These are phyloP conservation scores for Fusarium bulbicola DNA, from an alignment of 2,329 filamentous ascomycete genomes.

Conservation along the genomic window DNA sequence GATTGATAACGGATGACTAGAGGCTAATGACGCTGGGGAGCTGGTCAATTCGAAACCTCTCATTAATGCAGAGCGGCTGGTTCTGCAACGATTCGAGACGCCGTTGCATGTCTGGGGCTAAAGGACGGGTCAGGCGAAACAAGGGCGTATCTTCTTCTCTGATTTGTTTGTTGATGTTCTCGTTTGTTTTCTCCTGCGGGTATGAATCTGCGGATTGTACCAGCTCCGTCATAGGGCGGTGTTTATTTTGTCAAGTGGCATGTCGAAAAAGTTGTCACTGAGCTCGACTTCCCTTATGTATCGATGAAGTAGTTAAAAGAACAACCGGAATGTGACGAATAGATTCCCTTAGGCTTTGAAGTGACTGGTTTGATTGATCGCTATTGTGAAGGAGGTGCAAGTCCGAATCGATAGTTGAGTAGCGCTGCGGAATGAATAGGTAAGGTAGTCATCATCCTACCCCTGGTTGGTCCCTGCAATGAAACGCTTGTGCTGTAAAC, in stretches of 20 bases:
- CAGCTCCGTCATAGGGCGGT: conserved; percentile 13
- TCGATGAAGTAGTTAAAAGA: conserved; percentile 31
- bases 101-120: conserved; percentile 22
- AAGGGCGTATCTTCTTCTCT: conserved; percentile 19
- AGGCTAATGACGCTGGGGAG: conserved; percentile 21
- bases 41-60: conserved; percentile 13
- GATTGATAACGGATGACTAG: conserved; percentile 28
- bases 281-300: conserved; percentile 36
- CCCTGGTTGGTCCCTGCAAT: not conserved
- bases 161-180: conserved; percentile 5
- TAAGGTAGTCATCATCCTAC: not conserved
- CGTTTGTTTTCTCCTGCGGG: not conserved
- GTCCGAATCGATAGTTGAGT: conserved; percentile 3
- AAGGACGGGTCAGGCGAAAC: conserved; percentile 21
- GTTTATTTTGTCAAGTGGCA: conserved; percentile 34
- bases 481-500: not conserved
- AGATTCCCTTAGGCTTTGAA: not conserved
- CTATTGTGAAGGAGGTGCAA: not conserved
- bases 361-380: not conserved
- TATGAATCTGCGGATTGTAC: conserved; percentile 11
- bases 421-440: conserved; percentile 26
- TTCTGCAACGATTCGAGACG: conserved; percentile 25
- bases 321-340: conserved; percentile 19
- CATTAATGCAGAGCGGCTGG: conserved; percentile 5
- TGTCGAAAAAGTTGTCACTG: conserved; percentile 11